A percentile compares a stretch with the other conserved stretches of the same genome.
These are phyloP conservation scores for Termitomyces eurrhizus DNA, from an alignment of 768 basidiomycete species.

Conservation along the genomic window DNA sequence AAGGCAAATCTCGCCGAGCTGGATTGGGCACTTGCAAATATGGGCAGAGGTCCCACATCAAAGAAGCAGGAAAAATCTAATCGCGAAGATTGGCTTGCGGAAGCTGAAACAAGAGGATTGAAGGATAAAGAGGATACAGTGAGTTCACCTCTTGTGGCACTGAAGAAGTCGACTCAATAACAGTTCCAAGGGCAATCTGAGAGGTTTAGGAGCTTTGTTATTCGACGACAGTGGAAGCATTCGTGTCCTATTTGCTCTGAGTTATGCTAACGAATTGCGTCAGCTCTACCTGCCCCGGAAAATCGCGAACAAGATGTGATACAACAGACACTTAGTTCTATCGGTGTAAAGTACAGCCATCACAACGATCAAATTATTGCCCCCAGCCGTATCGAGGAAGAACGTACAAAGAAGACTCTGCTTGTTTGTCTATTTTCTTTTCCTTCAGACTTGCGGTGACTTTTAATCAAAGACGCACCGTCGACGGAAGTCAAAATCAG, in stretches of 20 bases:
- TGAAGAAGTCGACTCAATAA: neutral
- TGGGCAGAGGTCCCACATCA: constrained; percentile 42
- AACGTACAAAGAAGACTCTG: constrained; percentile 51
- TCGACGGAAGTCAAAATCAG: constrained; percentile 19
- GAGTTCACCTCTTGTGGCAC: constrained; percentile 10
- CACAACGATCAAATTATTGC: constrained; percentile 68
- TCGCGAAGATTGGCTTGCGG: constrained; percentile 35
- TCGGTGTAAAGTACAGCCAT: constrained; percentile 72
- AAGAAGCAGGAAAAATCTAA: constrained; percentile 28
- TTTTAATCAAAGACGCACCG: constrained; percentile 26
- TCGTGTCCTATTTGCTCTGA: neutral
- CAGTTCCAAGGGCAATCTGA: constrained; percentile 42
- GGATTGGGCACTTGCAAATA: constrained; percentile 76
- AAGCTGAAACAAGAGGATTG: constrained; percentile 37
- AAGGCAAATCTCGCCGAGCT: constrained; percentile 67
- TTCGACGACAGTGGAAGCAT: constrained; percentile 59
- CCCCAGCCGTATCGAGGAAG: constrained; percentile 66
- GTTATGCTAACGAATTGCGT: neutral
- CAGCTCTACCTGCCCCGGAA: constrained; percentile 33
- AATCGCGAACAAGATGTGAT: constrained; percentile 41
- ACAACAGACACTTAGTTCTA: constrained; percentile 50
- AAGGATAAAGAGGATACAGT: constrained; percentile 39
- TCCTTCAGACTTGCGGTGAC: neutral
- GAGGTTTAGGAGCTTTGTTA: constrained; percentile 60
- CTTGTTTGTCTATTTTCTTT: constrained; percentile 31